Evolutionary conservation across 1,284 basidiomycete genomes (phyloP), one percentile per base, ranked within the genome.

Genomic region (Dichomitus squalens): DNA sequence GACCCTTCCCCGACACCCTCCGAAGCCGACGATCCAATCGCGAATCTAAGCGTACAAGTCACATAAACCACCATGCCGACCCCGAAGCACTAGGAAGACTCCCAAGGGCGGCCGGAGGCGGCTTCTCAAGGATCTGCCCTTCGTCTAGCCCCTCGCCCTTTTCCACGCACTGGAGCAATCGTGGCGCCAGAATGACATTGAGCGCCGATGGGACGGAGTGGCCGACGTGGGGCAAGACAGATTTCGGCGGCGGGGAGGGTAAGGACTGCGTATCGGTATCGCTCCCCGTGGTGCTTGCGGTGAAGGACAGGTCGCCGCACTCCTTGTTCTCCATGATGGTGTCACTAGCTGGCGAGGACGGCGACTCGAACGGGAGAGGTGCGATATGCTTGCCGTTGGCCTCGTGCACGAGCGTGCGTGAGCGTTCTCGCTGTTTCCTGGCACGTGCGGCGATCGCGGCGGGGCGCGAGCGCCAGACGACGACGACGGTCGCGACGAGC

Each of bases 381-480:
- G 31, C 44, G 8, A 44, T 44, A 5, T 18, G 44, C 9, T 33
- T 29, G 23, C n/a, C 9, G 27, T 34, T 47, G n/a, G 44, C 44
- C 11, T 53, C 44, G 52, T 39, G 52, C 12, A 41, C 44, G 31
- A 20, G 25, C 14, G 41, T 27, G 16, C 7, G 29, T 16, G 43
- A 18, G 44, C 11, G 55, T 38, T 53, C 48, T 33, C 46, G 47
- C 29, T 21, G 38, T 27, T 44, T 41, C 7, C 31, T 53, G 4
- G 49, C 33, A 20, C 55, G 62, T 4, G 54, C 43, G 33, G 39
- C 44, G 23, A 46, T 18, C 27, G 46, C 56, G 35, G 56, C 55
- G 20, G 66, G 57, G 33, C 65, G 61, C n/a, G 68, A 64, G 51
- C 61, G 66, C 60, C 64, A 65, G 39, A 68, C 55, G 50, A 66